A percentile compares a stretch with the other conserved stretches of the same genome.
Evolutionary conservation across 345 rosid species (phyloP).

Genomic region (Lumnitzera racemosa): DNA sequence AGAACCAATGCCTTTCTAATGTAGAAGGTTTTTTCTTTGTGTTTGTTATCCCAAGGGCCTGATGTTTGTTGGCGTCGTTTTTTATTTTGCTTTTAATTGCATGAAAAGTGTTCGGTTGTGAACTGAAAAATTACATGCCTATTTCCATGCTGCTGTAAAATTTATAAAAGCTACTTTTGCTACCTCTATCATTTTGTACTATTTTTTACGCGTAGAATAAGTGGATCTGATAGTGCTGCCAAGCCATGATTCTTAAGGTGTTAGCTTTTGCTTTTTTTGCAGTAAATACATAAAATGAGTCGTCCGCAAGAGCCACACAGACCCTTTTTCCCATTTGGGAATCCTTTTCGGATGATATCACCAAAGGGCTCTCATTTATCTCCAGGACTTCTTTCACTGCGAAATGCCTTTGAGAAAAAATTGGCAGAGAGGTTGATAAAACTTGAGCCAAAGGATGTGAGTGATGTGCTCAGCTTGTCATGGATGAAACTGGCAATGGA

Average conservation of each 20-base stretch:
- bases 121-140: background rate
- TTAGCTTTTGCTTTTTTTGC: conserved; percentile 5
- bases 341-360: conserved; percentile 71
- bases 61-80: background rate
- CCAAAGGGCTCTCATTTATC: conserved; percentile 71
- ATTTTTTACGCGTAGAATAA: no score
- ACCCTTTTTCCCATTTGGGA: conserved; percentile 72
- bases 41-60: no score
- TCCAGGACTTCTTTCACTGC: conserved; percentile 33
- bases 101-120: background rate
- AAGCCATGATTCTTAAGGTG: background rate
- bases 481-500: conserved; percentile 90
- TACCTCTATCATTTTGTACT: no score
- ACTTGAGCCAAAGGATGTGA: conserved; percentile 53
- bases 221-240: no score
- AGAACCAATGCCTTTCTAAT: no score
- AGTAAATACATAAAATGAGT: conserved; percentile 58
- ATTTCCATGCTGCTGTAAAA: no score
- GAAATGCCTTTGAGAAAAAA: conserved; percentile 53
- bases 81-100: background rate
- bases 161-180: background rate
- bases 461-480: conserved; percentile 54
- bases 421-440: conserved; percentile 55
- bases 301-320: conserved; percentile 69
- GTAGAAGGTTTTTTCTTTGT: no score